These are phyloP conservation scores for Nepenthes gracilis DNA, from an alignment of 148 eudicot species.

Conservation along the genomic window DNA sequence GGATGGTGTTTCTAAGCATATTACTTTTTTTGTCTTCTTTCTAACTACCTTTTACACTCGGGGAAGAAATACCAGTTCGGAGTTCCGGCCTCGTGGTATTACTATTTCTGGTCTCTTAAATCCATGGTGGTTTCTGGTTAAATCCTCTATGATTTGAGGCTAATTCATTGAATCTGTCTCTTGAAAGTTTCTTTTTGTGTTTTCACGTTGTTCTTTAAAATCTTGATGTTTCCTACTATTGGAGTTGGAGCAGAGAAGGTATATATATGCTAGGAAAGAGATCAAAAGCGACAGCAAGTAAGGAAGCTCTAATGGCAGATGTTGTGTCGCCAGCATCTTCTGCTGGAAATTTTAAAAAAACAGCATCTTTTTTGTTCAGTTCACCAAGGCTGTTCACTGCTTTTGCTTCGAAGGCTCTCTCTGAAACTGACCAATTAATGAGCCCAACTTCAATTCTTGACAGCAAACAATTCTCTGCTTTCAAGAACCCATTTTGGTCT, in stretches of 20 bases:
- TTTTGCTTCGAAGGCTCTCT: slow-evolving; percentile 23
- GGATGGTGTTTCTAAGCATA: not conserved
- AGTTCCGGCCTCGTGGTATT: not conserved
- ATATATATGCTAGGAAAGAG: too few relatives aligned
- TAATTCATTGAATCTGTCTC: not conserved
- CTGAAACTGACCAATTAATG: slow-evolving; percentile 23
- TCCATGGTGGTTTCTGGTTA: too few relatives aligned
- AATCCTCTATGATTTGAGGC: not conserved
- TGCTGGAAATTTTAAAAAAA: slow-evolving; percentile 7
- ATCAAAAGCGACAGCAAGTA: slow-evolving; percentile 3
- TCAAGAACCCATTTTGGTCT: slow-evolving; percentile 28
- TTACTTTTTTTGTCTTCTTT: not conserved
- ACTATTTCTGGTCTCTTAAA: not conserved
- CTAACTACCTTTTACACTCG: not conserved
- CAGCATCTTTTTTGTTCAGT: slow-evolving; percentile 16
- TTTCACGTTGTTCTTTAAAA: not conserved
- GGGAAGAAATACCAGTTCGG: too few relatives aligned
- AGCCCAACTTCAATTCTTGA: slow-evolving; percentile 66
- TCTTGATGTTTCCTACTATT: not conserved
- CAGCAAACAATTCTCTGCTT: slow-evolving; percentile 20
- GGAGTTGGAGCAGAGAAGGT: not conserved
- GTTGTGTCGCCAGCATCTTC: slow-evolving; percentile 2
- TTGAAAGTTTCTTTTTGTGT: too few relatives aligned
- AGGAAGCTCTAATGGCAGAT: slow-evolving; percentile 40
- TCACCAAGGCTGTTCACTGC: slow-evolving; percentile 21